These are phyloP conservation scores for Suhomyces prunicola DNA, from an alignment of 805 yeast genomes.

Conservation along the genomic window DNA sequence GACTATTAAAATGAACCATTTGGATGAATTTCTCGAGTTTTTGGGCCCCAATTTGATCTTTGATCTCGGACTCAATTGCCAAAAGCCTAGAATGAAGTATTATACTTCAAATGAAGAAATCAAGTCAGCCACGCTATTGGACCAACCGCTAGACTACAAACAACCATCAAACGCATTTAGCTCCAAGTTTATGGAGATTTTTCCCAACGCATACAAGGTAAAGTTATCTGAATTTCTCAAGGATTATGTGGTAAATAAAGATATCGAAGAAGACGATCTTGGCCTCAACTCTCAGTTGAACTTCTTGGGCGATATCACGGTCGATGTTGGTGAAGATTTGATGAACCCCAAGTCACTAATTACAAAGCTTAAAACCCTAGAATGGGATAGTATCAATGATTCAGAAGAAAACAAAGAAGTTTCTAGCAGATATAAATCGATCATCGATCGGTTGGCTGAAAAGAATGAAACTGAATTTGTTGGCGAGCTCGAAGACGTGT, in stretches of 20 bases:
- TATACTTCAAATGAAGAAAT: conserved; percentile 3
- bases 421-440: conserved; percentile 20
- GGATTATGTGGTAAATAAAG: conserved; percentile 18
- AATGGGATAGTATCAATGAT: conserved; percentile 35
- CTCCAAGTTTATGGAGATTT: conserved; percentile 18
- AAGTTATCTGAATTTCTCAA: conserved; percentile 32
- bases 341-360: conserved; percentile 22
- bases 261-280: conserved; percentile 13
- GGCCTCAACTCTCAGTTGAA: conserved; percentile 29
- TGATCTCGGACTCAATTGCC: conserved; percentile 29
- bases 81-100: conserved; percentile 10
- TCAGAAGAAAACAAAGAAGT: conserved; percentile 15
- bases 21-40: conserved; percentile 35
- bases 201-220: conserved; percentile 32
- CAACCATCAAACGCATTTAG: conserved; percentile 15
- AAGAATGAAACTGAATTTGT: conserved; percentile 3
- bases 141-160: conserved; percentile 11
- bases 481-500: conserved; percentile 13
- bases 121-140: neutral
- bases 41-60: conserved; percentile 42
- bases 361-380: conserved; percentile 21
- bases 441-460: conserved; percentile 13
- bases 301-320: conserved; percentile 38
- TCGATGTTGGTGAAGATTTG: conserved; percentile 19
- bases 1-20: conserved; percentile 22